Percentiles rank a stretch among this genome's conserved stretches.
Conservation (phyloP, 1,284 basidiomycete genomes). For the Macrocybe sp. region DNA sequence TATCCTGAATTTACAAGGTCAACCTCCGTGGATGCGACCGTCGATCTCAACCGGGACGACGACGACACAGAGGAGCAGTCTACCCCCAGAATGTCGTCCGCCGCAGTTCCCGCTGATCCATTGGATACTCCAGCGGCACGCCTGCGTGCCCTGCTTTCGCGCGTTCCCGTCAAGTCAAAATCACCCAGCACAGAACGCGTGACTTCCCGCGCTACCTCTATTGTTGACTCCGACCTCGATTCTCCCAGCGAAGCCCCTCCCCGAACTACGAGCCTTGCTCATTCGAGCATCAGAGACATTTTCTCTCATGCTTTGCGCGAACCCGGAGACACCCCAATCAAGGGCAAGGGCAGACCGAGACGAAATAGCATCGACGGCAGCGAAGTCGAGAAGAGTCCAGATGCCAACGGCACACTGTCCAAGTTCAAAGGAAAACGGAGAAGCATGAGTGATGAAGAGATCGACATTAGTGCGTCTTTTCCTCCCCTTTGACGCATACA, state of each 20-base stretch:
- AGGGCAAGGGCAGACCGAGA: constrained; percentile 27
- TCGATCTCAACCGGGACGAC: constrained; percentile 28
- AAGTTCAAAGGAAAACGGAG: constrained; percentile 46
- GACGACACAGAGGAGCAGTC: constrained; percentile 43
- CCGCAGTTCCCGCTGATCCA: constrained; percentile 21
- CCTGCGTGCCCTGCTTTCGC: constrained; percentile 51
- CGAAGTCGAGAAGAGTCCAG: constrained; percentile 54
- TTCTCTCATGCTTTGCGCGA: constrained; percentile 60
- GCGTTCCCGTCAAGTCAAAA: constrained; percentile 26
- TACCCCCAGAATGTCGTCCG: constrained; percentile 43
- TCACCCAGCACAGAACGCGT: constrained; percentile 1
- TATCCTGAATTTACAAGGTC: too few species aligned
- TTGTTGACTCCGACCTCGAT: constrained; percentile 57
- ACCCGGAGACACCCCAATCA: constrained; percentile 57
- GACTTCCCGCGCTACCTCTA: constrained; percentile 21
- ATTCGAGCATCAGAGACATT: constrained; percentile 54
- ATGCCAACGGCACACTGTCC: constrained; percentile 35
- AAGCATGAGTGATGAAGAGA: constrained; percentile 67
- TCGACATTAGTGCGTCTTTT: constrained; percentile 49
- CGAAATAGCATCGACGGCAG: constrained; percentile 59
- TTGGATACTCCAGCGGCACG: constrained; percentile 29
- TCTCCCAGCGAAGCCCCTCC: constrained; percentile 32
- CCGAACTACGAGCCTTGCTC: constrained; percentile 43
- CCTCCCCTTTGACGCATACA: constrained; percentile 4
- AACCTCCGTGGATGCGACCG: constrained; percentile 12